These are phyloP conservation scores for Cladosporium austrohemisphaericum DNA, from an alignment of 2,329 filamentous ascomycete genomes.

Conservation along the genomic window DNA sequence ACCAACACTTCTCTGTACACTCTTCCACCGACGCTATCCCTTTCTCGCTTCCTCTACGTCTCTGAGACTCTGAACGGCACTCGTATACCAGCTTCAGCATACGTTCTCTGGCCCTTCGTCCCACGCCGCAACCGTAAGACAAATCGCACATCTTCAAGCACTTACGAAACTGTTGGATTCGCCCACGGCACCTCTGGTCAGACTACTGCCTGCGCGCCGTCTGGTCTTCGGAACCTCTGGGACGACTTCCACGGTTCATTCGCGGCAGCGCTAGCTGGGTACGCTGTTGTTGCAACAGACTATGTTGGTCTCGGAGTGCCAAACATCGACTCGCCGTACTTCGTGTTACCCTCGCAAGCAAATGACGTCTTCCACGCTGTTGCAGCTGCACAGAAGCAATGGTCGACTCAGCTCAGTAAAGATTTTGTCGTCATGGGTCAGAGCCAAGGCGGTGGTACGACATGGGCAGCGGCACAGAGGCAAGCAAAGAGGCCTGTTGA, in stretches of 20 bases:
- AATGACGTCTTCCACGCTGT: conserved; percentile 46
- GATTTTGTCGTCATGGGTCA: conserved; percentile 47
- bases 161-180: conserved; percentile 23
- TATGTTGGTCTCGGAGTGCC: conserved; percentile 27
- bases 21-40: conserved; percentile 39
- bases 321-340: conserved; percentile 34
- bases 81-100: conserved; percentile 46
- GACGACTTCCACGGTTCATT: conserved; percentile 28
- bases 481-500: conserved; percentile 22
- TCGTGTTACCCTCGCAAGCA: conserved; percentile 36
- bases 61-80: conserved; percentile 45
- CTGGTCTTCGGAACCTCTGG: conserved; percentile 29
- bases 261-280: conserved; percentile 30
- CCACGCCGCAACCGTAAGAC: conserved; percentile 18
- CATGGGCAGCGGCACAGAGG: conserved; percentile 41
- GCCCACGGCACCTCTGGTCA: conserved; percentile 25
- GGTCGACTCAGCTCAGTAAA: conserved; percentile 33
- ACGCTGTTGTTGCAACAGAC: conserved; percentile 29
- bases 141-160: not conserved
- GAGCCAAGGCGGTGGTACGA: conserved; percentile 45
- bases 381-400: conserved; percentile 42
- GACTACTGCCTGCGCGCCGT: conserved; percentile 25
- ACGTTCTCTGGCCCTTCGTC: conserved; percentile 47
- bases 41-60: conserved; percentile 50
- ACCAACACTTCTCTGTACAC: conserved; percentile 41